A percentile compares a stretch with the other conserved stretches of the same genome.
These are phyloP conservation scores for Cyclotella choctawhatcheeana DNA, from an alignment of 108 stramenopile species.

Conservation along the genomic window DNA sequence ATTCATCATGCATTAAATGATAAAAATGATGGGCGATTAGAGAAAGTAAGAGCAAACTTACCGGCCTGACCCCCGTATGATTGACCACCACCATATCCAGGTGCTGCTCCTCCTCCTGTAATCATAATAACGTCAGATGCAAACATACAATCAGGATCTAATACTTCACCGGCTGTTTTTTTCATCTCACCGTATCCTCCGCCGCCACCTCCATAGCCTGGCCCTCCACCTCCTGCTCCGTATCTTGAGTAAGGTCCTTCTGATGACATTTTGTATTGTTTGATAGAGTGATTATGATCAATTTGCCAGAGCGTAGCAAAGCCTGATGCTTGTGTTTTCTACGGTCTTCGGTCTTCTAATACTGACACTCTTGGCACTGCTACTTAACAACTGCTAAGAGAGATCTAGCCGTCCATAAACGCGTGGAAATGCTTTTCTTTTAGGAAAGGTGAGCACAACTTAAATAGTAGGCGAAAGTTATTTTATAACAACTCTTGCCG, in stretches of 20 bases:
- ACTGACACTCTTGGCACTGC: too few relatives aligned
- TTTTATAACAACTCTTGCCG: too few relatives aligned
- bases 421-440: too few relatives aligned
- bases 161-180: neutral
- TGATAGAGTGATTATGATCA: too few relatives aligned
- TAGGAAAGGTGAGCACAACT: too few relatives aligned
- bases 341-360: too few relatives aligned
- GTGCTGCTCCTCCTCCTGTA: slow-evolving; percentile 31
- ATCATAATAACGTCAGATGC: slow-evolving; percentile 3
- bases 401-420: too few relatives aligned
- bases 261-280: slow-evolving; percentile 35
- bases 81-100: slow-evolving; percentile 44
- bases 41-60: neutral
- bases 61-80: slow-evolving; percentile 14
- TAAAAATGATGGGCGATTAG: neutral
- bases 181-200: slow-evolving; percentile 42
- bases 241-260: slow-evolving; percentile 87
- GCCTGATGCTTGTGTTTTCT: too few relatives aligned
- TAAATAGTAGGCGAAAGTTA: too few relatives aligned
- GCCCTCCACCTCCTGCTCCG: slow-evolving; percentile 67
- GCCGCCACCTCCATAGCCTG: slow-evolving; percentile 48
- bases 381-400: too few relatives aligned
- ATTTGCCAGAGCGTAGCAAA: too few relatives aligned
- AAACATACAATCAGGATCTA: slow-evolving; percentile 37
- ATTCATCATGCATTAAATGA: neutral